Evolutionary conservation across 805 yeast genomes (phyloP), one percentile per base, ranked within the genome.

Genomic region (Cyberlindnera bimundalis): DNA sequence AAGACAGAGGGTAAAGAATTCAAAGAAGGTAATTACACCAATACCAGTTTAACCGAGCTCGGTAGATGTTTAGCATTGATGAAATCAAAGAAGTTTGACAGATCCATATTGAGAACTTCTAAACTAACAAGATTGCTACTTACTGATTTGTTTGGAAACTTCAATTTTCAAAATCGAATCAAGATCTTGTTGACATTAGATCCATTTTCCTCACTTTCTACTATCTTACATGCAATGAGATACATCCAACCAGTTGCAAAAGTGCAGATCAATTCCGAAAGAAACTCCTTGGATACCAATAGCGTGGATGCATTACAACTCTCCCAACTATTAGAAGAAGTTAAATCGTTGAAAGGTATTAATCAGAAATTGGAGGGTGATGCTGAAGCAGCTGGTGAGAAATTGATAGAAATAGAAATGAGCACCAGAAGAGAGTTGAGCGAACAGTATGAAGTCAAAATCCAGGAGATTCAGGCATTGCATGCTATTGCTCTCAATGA

Each of bases 91-190:
- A 65, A 56, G 42, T 60, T 64, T 45, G 65, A 69, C 46, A 64
- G 63, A 48, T 62, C 76, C 6, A 55, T 64, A n/a, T 50, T 75
- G 46, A 63, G 79, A 52, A 68, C 72, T 9, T 69, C 72, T 23
- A 74, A 71, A 48, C 59, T 76, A 14, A 71, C 78, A 3, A 68
- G 77, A 47, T 47, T 76, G 27, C 58, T 77, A 3, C 62, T 76
- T 33, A 63, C 73, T 28, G 78, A 74, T 50, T 65, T 57, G 14
- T 53, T 48, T 36, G 52, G 53, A 1, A 47, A 51, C 26, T 32
- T 47, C 21, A 50, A 33, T 23, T 16, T 26, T 26, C 50, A 47
- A 27, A 55, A 51, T 21, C 49, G 49, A 20, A 45, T 57, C 31
- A 57, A 51, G 33, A 48, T 57, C 4, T 30, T 57, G 12, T 44